Evolutionary conservation across 345 rosid genomes (phyloP).

Genomic region (Brassica napus): Da-Ae NC_063435.1:28635001-28635500

Average conservation of each 20-base stretch:
- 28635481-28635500: not conserved
- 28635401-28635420: slow-evolving; percentile 43
- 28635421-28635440: slow-evolving; percentile 51
- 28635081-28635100: not conserved
- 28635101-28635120: slow-evolving; percentile 54
- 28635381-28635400: slow-evolving; percentile 17
- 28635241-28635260: not conserved
- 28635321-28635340: slow-evolving; percentile 45
- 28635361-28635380: slow-evolving; percentile 20
- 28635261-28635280: not conserved
- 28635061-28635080: not conserved
- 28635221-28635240: not conserved
- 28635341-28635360: slow-evolving; percentile 46
- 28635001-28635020: not conserved
- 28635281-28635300: slow-evolving; percentile 45
- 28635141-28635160: slow-evolving; percentile 46
- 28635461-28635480: not conserved
- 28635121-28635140: slow-evolving; percentile 52
- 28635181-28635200: slow-evolving; percentile 50
- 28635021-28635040: not conserved
- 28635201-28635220: slow-evolving; percentile 52
- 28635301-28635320: slow-evolving; percentile 55
- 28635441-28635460: not conserved
- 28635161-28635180: slow-evolving; percentile 50
- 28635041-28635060: not conserved